Evolutionary conservation across 2,329 filamentous ascomycete species (phyloP).

Genomic region (Elsinoe ampelina): DNA sequence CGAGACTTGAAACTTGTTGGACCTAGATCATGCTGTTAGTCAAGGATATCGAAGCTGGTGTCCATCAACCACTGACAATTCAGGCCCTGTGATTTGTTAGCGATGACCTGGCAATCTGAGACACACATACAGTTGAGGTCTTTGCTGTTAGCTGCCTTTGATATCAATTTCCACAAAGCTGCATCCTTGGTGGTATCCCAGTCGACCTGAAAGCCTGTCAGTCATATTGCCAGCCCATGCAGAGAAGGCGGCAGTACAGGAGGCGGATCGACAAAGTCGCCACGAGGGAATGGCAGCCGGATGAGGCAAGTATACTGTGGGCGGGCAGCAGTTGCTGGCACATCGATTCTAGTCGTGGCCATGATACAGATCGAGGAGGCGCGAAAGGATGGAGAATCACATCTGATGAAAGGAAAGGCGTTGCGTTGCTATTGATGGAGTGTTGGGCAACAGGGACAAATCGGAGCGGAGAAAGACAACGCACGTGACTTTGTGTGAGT

Average conservation of each 20-base stretch:
- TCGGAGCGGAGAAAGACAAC: background rate
- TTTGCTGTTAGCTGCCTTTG: slow-evolving; percentile 63
- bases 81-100: slow-evolving; percentile 50
- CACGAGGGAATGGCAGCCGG: slow-evolving; percentile 77
- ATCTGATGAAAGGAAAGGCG: background rate
- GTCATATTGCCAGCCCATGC: background rate
- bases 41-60: background rate
- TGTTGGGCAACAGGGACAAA: background rate
- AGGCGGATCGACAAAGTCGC: slow-evolving; percentile 82
- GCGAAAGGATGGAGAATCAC: background rate
- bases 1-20: slow-evolving; percentile 70
- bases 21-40: slow-evolving; percentile 37
- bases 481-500: background rate
- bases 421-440: no score
- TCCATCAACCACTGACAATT: slow-evolving; percentile 49
- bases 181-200: slow-evolving; percentile 86
- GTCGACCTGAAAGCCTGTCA: slow-evolving; percentile 51
- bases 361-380: background rate
- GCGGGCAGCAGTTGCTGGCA: background rate
- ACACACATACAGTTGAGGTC: slow-evolving; percentile 72
- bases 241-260: slow-evolving; percentile 48
- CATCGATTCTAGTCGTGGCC: background rate
- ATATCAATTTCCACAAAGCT: slow-evolving; percentile 81
- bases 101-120: slow-evolving; percentile 13
- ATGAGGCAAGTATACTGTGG: slow-evolving; percentile 64